These are phyloP conservation scores for Aspergillus glaucus DNA, from an alignment of 2,329 filamentous ascomycete genomes.

Conservation along the genomic window DNA sequence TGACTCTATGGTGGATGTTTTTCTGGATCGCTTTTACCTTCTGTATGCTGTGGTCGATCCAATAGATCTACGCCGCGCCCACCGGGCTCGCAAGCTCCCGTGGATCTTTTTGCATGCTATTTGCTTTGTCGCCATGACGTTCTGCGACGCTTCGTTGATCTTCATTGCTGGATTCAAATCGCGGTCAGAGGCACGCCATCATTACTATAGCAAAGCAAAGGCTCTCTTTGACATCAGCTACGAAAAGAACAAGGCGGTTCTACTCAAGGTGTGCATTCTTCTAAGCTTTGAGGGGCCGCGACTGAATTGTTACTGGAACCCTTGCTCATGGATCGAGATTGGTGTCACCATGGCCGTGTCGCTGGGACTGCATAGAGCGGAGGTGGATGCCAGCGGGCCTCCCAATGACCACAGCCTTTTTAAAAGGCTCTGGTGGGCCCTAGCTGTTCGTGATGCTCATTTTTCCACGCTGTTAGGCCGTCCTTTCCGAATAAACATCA, in stretches of 20 bases:
- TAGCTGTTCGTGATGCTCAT: neutral
- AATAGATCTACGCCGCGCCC: neutral
- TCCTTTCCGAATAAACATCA: conserved; percentile 1
- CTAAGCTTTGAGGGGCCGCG: neutral
- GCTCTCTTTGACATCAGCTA: conserved; percentile 1
- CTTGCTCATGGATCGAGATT: conserved; percentile 2
- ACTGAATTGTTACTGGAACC: conserved; percentile 2
- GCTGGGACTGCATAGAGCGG: conserved; percentile 1
- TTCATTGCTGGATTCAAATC: neutral
- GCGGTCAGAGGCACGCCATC: neutral
- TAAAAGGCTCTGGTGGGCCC: neutral
- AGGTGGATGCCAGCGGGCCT: neutral
- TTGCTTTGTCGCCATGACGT: neutral
- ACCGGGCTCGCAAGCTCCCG: neutral
- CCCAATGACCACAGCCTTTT: neutral
- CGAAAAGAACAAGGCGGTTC: neutral
- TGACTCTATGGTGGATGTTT: neutral
- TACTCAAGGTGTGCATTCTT: neutral
- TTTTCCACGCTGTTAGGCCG: neutral
- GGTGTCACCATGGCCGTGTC: conserved; percentile 2
- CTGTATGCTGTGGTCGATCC: conserved; percentile 1
- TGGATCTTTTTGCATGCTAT: conserved; percentile 1
- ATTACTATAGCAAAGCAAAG: neutral
- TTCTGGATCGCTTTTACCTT: neutral
- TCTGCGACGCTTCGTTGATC: neutral